Conservation (phyloP, 2,329 filamentous ascomycete species). For the Drechslera avenae region DNA sequence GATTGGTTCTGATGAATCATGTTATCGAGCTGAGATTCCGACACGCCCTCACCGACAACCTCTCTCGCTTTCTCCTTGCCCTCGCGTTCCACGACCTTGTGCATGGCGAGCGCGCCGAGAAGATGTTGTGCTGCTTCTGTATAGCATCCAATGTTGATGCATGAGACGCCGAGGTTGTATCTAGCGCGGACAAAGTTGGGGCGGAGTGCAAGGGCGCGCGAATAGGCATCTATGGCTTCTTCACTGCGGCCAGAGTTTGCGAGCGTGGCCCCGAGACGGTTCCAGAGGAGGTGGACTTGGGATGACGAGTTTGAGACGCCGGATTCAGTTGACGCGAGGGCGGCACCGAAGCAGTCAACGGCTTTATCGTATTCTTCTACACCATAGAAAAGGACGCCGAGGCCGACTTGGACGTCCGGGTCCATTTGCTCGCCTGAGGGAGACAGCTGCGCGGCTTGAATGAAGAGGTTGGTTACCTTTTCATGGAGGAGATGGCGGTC, state of each 20-base stretch:
- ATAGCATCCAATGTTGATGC: constrained; percentile 97
- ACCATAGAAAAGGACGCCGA: constrained; percentile 97
- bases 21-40: constrained; percentile 77
- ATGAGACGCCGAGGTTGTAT: constrained; percentile 95
- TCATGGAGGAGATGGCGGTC: constrained; percentile 89
- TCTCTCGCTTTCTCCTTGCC: constrained; percentile 83
- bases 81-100: constrained; percentile 87
- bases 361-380: constrained; percentile 98
- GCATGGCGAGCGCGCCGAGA: constrained; percentile 90
- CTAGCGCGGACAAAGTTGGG: constrained; percentile 96
- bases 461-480: constrained; percentile 88
- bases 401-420: constrained; percentile 94
- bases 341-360: constrained; percentile 95
- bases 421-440: constrained; percentile 96
- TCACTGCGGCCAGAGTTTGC: constrained; percentile 93
- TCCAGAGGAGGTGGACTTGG: constrained; percentile 95
- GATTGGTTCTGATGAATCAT: constrained; percentile 96
- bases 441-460: constrained; percentile 87
- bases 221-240: constrained; percentile 96
- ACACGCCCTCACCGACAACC: constrained; percentile 66
- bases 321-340: constrained; percentile 81
- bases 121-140: constrained; percentile 92
- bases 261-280: constrained; percentile 91
- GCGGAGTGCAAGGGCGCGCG: constrained; percentile 84
- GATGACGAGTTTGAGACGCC: constrained; percentile 82